Base-by-base conservation (phyloP, 495 filamentous ascomycete species). In the Xylaria sp. region DNA sequence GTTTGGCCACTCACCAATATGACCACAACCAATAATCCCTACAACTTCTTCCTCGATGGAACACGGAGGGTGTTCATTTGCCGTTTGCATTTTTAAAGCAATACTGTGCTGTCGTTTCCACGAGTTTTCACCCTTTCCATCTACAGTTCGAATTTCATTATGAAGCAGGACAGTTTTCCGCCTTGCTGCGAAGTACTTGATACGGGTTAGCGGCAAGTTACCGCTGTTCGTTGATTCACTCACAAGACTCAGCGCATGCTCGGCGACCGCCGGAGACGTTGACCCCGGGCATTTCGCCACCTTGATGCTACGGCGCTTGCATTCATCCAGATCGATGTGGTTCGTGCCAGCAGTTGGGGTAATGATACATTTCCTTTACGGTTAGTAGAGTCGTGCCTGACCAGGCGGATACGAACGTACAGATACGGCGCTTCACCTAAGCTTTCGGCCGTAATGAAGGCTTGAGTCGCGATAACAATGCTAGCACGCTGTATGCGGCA, bases 21-120 rank as follows among this genome's bases (percentile, higher is more conserved):
- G 77, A 7, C 87, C 87, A 71, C 84, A 82, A 3, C 87, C 87
- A 41, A 89, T 71, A 24, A 89, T 80, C 1, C 82, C 85, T 19
- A 85, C 70, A 6, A 80, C 73, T 72, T 88, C 86, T n/a, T 77
- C 80, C 73, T 58, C 63, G 9, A 33, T 69, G 62, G 69, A 80
- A 71, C 81, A 68, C 6, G 75, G 78, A 5, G 78, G 75, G 19
- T 75, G 76, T 41, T 26, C 66, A 9, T 72, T 72, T 21, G 71
- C 71, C 29, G 40, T 72, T 29, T 66, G 58, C 66, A 72, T 64
- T 19, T 63, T 72, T 15, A 15, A 59, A 12, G 71, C 66, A 33
- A 72, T 33, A 46, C 64, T 72, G 52, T 29, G 19, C 29, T 72
- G 31, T n/a, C 65, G 65, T 14, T 63, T 69, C 71, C 73, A 77